Percentiles rank a stretch among this genome's conserved stretches.
Evolutionary conservation across 768 basidiomycete genomes (phyloP).

Genomic region (Daedaleopsis sinensis): DNA sequence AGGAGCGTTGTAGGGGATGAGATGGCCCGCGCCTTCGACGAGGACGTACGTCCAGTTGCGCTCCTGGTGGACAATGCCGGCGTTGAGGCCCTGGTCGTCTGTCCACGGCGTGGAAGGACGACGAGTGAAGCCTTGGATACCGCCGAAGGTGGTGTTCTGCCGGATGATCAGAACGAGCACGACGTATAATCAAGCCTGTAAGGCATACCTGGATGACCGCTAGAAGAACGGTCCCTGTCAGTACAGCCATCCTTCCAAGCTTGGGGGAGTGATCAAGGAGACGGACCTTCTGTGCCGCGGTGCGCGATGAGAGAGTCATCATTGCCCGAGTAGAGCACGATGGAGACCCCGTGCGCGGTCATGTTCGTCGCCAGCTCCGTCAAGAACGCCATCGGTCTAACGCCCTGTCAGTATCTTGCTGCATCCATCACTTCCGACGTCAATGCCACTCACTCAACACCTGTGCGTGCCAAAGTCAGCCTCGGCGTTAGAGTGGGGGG

Average conservation of each 20-base stretch:
- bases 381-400: conserved; percentile 65
- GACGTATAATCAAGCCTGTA: background rate
- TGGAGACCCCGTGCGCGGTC: conserved; percentile 48
- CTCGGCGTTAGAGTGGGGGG: background rate
- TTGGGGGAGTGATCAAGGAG: background rate
- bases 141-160: conserved; percentile 80
- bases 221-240: background rate
- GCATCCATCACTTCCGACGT: background rate
- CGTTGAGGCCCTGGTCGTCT: conserved; percentile 58
- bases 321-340: conserved; percentile 71
- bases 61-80: conserved; percentile 76
- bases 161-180: background rate
- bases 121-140: conserved; percentile 72
- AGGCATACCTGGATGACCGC: conserved; percentile 52
- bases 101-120: conserved; percentile 71
- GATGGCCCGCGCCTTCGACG: conserved; percentile 42
- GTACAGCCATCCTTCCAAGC: background rate
- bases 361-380: conserved; percentile 69
- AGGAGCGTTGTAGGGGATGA: conserved; percentile 41
- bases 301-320: conserved; percentile 70
- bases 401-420: background rate
- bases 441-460: conserved; percentile 34
- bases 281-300: conserved; percentile 61
- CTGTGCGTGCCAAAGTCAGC: conserved; percentile 21
- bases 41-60: conserved; percentile 56